A percentile compares a stretch with the other conserved stretches of the same genome.
Evolutionary conservation across 345 rosid species (phyloP).

Genomic region (Citrus unshiu): DNA sequence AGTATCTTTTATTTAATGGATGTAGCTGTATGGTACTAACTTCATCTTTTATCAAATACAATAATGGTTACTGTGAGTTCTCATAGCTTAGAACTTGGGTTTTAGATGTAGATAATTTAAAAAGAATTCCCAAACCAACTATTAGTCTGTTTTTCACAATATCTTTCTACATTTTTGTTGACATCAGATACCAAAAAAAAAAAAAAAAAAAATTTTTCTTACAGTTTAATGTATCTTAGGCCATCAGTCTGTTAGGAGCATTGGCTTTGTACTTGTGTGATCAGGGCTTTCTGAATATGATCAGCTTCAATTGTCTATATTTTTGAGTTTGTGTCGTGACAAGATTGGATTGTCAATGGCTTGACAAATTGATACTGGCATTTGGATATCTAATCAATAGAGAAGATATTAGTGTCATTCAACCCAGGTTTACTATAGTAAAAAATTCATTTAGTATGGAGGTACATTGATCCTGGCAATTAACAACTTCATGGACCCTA

Average conservation of each 20-base stretch:
- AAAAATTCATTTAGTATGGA: background rate
- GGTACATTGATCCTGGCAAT: background rate
- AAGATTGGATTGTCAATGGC: background rate
- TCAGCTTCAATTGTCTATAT: background rate
- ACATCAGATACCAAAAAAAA: background rate
- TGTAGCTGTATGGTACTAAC: background rate
- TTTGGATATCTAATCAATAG: background rate
- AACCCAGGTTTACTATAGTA: background rate
- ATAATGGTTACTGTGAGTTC: background rate
- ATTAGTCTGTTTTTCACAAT: background rate
- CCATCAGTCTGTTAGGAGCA: background rate
- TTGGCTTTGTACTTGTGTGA: background rate
- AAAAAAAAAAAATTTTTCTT: background rate
- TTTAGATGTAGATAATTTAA: background rate
- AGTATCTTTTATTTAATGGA: background rate
- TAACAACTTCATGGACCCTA: background rate
- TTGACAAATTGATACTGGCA: background rate
- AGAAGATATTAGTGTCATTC: background rate
- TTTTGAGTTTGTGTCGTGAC: background rate
- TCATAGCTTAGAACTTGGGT: background rate
- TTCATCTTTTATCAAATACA: background rate
- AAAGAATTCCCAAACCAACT: too few species aligned
- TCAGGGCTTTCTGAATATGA: background rate
- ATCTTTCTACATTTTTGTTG: background rate
- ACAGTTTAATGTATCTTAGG: background rate